A percentile compares a stretch with the other conserved stretches of the same genome.
These are phyloP conservation scores for Zymoseptoria crescenta DNA, from an alignment of 2,329 filamentous ascomycete genomes.

Conservation along the genomic window DNA sequence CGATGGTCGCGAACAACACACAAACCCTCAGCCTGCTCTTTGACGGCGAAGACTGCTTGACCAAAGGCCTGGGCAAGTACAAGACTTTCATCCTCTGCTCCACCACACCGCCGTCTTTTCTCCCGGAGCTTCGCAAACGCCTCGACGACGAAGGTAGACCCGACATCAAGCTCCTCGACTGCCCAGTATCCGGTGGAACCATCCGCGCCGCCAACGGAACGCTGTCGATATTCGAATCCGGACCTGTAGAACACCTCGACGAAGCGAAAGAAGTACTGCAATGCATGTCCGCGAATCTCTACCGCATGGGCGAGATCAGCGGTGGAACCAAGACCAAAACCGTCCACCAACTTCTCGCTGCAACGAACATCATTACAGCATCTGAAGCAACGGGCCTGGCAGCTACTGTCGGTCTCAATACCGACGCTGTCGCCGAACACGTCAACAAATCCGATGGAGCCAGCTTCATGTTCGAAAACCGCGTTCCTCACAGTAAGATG, in stretches of 20 bases:
- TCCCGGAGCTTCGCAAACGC: conserved; percentile 51
- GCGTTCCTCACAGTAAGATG: conserved; percentile 37
- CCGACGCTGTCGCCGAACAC: conserved; percentile 41
- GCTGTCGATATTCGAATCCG: conserved; percentile 65
- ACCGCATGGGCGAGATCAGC: conserved; percentile 46
- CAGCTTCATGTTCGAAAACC: conserved; percentile 51
- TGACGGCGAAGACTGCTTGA: conserved; percentile 47
- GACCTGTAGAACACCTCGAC: conserved; percentile 46
- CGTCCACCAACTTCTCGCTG: conserved; percentile 51
- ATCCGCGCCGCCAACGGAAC: conserved; percentile 62
- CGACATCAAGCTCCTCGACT: conserved; percentile 62
- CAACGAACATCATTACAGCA: conserved; percentile 49
- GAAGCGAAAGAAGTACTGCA: conserved; percentile 53
- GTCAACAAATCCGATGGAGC: conserved; percentile 35
- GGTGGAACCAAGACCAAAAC: conserved; percentile 51
- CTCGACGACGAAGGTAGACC: conserved; percentile 48
- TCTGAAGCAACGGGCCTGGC: conserved; percentile 52
- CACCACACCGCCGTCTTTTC: conserved; percentile 61
- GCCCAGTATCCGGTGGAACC: conserved; percentile 65
- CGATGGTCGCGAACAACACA: conserved; percentile 67
- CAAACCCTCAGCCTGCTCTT: conserved; percentile 62
- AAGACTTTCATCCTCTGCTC: conserved; percentile 60
- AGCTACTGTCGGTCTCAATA: conserved; percentile 46
- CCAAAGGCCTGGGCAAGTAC: conserved; percentile 46
- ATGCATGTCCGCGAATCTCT: conserved; percentile 60